Percentiles rank a stretch among this genome's conserved stretches.
Evolutionary conservation across 2,329 filamentous ascomycete genomes (phyloP).

Genomic region (Penicillium sp.): DNA sequence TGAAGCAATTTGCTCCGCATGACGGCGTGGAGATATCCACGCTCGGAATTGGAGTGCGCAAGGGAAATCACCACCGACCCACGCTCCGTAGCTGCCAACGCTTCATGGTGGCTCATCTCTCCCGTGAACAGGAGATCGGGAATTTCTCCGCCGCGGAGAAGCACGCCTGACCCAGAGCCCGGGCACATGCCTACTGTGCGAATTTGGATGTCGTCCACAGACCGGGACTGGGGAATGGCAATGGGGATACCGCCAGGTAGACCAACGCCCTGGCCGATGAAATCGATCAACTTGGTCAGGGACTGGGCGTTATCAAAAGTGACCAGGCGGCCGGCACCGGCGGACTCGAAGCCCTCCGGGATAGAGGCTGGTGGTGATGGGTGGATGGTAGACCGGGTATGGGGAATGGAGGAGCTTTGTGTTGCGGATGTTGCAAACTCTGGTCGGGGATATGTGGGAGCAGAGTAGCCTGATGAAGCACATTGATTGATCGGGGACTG

Average conservation of each 20-base stretch:
- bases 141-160: slow-evolving; percentile 56
- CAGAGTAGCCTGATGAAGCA: slow-evolving; percentile 35
- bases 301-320: slow-evolving; percentile 51
- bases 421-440: slow-evolving; percentile 29
- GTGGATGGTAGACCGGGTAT: slow-evolving; percentile 52
- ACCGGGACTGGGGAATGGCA: slow-evolving; percentile 57
- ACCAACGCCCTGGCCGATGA: slow-evolving; percentile 59
- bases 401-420: slow-evolving; percentile 33
- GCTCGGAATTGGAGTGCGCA: slow-evolving; percentile 91
- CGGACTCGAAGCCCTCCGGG: slow-evolving; percentile 43
- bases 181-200: slow-evolving; percentile 78
- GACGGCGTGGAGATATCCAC: slow-evolving; percentile 69
- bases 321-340: slow-evolving; percentile 59
- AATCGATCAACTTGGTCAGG: slow-evolving; percentile 55
- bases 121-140: slow-evolving; percentile 86
- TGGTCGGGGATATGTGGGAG: slow-evolving; percentile 38
- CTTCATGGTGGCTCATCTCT: slow-evolving; percentile 89
- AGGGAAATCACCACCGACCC: slow-evolving; percentile 77
- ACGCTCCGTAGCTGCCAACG: slow-evolving; percentile 76
- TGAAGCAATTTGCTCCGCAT: slow-evolving; percentile 62
- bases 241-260: slow-evolving; percentile 61
- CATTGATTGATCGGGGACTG: slow-evolving; percentile 12
- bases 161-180: slow-evolving; percentile 69
- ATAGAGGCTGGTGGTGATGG: slow-evolving; percentile 38
- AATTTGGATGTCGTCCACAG: slow-evolving; percentile 54